Percentiles rank a stretch among this genome's conserved stretches.
These are phyloP conservation scores for Teunomyces barrocoloradensis DNA, from an alignment of 805 yeast genomes.

Conservation along the genomic window DNA sequence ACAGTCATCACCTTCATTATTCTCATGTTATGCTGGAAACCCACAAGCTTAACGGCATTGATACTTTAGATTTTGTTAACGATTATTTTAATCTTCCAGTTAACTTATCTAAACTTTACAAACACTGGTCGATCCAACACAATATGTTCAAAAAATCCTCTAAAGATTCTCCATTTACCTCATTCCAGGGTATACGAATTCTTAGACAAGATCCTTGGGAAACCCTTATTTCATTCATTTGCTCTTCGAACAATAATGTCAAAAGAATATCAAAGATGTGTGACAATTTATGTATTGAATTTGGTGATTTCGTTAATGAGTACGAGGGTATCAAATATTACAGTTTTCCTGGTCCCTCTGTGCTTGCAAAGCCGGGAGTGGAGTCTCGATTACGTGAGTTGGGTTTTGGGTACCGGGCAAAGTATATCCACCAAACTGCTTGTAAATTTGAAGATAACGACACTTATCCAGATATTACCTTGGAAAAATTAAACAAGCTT, in stretches of 20 bases:
- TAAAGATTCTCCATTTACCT: conserved; percentile 27
- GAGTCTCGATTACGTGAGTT: conserved; percentile 43
- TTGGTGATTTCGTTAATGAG: conserved; percentile 58
- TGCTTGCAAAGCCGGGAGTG: conserved; percentile 37
- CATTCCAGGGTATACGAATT: conserved; percentile 73
- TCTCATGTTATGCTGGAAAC: conserved; percentile 33
- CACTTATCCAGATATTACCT: conserved; percentile 29
- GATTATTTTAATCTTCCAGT: conserved; percentile 73
- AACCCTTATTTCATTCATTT: conserved; percentile 81
- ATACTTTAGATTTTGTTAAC: conserved; percentile 33
- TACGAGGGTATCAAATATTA: conserved; percentile 57
- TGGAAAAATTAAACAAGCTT: conserved; percentile 39
- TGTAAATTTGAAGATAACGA: conserved; percentile 44
- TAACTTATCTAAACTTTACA: conserved; percentile 51
- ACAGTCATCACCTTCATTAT: conserved; percentile 48
- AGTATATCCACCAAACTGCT: conserved; percentile 80
- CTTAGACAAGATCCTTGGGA: conserved; percentile 98
- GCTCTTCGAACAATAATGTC: conserved; percentile 94
- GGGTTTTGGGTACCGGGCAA: conserved; percentile 91
- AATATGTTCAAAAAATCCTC: neutral
- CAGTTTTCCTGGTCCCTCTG: conserved; percentile 71
- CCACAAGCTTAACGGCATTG: neutral
- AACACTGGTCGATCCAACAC: conserved; percentile 62
- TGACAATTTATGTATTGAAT: conserved; percentile 66
- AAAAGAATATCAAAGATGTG: conserved; percentile 94